These are phyloP conservation scores for Myxozyma kluyveri DNA, from an alignment of 805 yeast species.

Conservation along the genomic window DNA sequence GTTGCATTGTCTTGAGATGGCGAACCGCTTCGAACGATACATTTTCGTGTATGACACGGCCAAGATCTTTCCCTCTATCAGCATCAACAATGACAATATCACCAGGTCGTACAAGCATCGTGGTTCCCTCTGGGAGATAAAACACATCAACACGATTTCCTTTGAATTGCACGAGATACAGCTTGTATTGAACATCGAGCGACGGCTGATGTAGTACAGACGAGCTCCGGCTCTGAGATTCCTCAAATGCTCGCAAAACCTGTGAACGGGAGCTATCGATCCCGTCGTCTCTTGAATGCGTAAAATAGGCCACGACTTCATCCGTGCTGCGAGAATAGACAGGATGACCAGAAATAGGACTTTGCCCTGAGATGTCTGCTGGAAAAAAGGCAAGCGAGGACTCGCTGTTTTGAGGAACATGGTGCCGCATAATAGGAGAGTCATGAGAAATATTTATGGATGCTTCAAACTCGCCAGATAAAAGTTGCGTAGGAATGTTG, in stretches of 20 bases:
- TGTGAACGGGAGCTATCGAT: conserved; percentile 5
- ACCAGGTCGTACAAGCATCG: conserved; percentile 46
- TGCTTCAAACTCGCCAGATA: too few relatives aligned
- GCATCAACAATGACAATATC: conserved; percentile 82
- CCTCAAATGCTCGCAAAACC: background rate
- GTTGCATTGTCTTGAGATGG: conserved; percentile 60
- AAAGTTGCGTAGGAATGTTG: too few relatives aligned
- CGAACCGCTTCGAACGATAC: conserved; percentile 67
- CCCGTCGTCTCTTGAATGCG: conserved; percentile 7
- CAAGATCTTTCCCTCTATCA: conserved; percentile 76
- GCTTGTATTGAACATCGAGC: conserved; percentile 25
- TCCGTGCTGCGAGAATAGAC: conserved; percentile 4
- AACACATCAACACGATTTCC: conserved; percentile 78
- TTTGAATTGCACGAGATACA: conserved; percentile 71
- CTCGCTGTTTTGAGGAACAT: too few relatives aligned
- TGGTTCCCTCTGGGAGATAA: conserved; percentile 49
- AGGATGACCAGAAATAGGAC: background rate
- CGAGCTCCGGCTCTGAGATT: background rate
- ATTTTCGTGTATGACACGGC: conserved; percentile 58
- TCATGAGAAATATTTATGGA: too few relatives aligned
- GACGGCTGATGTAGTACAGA: conserved; percentile 16
- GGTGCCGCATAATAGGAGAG: too few relatives aligned
- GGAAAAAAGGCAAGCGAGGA: background rate
- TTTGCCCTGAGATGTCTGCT: background rate
- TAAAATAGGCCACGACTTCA: conserved; percentile 25